Conservation (phyloP, 805 yeast species). For the Ogataea philodendri region DNA sequence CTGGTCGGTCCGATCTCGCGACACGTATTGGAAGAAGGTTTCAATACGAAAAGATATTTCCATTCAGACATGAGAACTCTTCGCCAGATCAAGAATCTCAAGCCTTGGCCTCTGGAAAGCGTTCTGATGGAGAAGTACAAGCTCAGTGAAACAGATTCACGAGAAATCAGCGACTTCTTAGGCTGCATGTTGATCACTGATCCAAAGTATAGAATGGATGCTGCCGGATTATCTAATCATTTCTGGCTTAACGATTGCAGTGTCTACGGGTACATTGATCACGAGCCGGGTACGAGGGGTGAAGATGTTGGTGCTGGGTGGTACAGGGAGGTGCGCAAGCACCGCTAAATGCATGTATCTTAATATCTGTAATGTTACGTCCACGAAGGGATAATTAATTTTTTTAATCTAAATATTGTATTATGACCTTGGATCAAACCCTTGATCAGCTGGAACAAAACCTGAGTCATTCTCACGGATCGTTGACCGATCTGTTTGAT, state of each 20-base stretch:
- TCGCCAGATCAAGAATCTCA: slow-evolving; percentile 73
- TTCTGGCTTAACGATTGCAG: slow-evolving; percentile 78
- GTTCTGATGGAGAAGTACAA: slow-evolving; percentile 87
- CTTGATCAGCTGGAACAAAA: background rate
- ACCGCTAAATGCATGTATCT: slow-evolving; percentile 8
- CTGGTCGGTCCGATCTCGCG: slow-evolving; percentile 39
- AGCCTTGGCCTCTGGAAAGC: slow-evolving; percentile 83
- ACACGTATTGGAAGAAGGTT: slow-evolving; percentile 61
- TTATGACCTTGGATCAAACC: slow-evolving; percentile 2
- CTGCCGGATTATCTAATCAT: slow-evolving; percentile 91
- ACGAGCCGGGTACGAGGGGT: slow-evolving; percentile 78
- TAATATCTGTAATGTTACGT: slow-evolving; percentile 7
- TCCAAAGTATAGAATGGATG: slow-evolving; percentile 86
- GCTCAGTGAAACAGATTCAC: slow-evolving; percentile 63
- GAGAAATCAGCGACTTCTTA: slow-evolving; percentile 71
- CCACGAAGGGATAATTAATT: slow-evolving; percentile 2
- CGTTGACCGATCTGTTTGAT: background rate
- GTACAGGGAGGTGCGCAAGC: slow-evolving; percentile 58
- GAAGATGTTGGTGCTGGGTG: slow-evolving; percentile 85
- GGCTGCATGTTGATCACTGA: slow-evolving; percentile 78
- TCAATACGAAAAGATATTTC: slow-evolving; percentile 47
- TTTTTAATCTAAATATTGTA: background rate
- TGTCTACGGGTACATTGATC: slow-evolving; percentile 74
- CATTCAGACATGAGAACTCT: slow-evolving; percentile 43
- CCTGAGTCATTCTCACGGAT: background rate